Evolutionary conservation across 176 grass and related monocot species (phyloP), one percentile per base, ranked within the genome.

Genomic region (Tuctoria greenei): DNA sequence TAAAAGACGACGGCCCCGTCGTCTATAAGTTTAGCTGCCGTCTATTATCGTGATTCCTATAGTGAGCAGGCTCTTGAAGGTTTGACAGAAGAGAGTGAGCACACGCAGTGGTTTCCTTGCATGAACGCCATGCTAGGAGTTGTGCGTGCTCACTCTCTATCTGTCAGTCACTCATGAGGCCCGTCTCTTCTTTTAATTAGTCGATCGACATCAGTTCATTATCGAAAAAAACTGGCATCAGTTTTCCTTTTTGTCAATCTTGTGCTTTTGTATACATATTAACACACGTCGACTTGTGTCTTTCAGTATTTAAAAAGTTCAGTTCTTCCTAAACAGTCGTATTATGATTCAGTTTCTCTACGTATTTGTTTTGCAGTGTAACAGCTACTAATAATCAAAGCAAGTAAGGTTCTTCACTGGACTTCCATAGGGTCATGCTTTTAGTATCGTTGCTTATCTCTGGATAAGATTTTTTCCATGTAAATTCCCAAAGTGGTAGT

Each of bases 41-140:
- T n/a, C n/a, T n/a, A n/a, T n/a, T n/a, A n/a, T n/a, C n/a, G n/a
- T n/a, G n/a, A n/a, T n/a, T n/a, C n/a, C n/a, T n/a, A n/a, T n/a
- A n/a, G n/a, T n/a, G n/a, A 79, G 61, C 1, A 64, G 69, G 63
- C 75, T 61, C 70, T 83, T 84, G 69, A 77, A 88, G 86, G 55
- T 79, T 78, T 77, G 83, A 82, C 75, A 82, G 86, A 82, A 89
- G 87, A 89, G 82, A 89, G 82, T 82, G 90, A 83, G 74, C 75
- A 86, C 83, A 79, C 55, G 51, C 47, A 75, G 83, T 79, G 75
- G 63, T 84, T 88, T 88, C 86, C 45, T 81, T 76, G 66, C 76
- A 84, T 81, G 8, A 75, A 56, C 16, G 52, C 25, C 71, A 72
- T 87, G 84, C 52, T 90, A 8, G 81, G 85, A 87, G 75, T 81